Evolutionary conservation across 2,329 filamentous ascomycete genomes (phyloP), one percentile per base, ranked within the genome.

Genomic region (Colletotrichum sp.): DNA sequence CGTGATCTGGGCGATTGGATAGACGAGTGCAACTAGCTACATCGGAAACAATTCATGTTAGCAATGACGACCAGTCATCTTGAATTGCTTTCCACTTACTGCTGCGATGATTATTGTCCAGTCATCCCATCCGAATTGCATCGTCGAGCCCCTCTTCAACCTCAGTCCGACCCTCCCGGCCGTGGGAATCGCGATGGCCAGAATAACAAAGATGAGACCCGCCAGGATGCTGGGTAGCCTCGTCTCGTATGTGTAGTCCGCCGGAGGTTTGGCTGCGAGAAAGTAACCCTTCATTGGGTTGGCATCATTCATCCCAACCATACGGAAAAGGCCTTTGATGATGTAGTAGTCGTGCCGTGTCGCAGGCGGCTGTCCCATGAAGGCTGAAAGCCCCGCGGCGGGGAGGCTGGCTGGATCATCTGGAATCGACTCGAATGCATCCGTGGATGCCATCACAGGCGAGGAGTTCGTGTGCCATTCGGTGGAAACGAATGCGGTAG

Each of bases 91-190:
- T 64, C 12, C 2, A 79, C 82, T 68, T 77, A 83, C 80, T 36
- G 80, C 81, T 18, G 82, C 84, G n/a, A 80, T 80, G 24, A 83
- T 78, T 34, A 84, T 82, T 4, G 81, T 77, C 72, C 79, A 81
- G 64, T 85, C 84, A 73, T 85, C 84, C 28, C 77, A 72, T 5
- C 83, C 84, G n/a, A 83, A 81, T 30, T 79, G 71, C 66, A 84
- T 75, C 13, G 80, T 80, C 76, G 52, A 81, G 80, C 8, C 79
- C 57, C 28, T 83, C 78, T 55, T 83, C 68, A 12, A 71, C 70
- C 28, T 49, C 6, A 71, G n/a, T 24, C 39, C 26, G 5, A 85
- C 75, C 30, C 84, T 80, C 10, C 80, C 70, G 8, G 72, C 73
- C 0, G 84, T 85, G 28, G 83, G 77, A 8, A 79, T 49, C 15